Evolutionary conservation across 1,284 basidiomycete genomes (phyloP), one percentile per base, ranked within the genome.

Genomic region (Earliella scabrosa): DNA sequence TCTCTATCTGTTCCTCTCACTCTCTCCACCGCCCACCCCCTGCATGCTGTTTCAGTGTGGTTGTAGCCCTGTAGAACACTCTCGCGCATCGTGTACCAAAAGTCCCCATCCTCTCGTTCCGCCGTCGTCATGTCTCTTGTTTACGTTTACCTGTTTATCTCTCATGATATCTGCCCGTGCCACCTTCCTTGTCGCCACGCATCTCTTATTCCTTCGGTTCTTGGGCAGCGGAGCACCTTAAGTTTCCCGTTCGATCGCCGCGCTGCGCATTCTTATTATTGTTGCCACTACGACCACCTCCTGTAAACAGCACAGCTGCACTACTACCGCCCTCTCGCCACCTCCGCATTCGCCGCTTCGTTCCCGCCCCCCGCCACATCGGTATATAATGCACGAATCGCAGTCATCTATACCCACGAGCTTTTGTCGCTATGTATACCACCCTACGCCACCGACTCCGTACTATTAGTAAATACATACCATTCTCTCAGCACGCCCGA

Each of bases 351-450:
- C 18, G 10, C 44, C 10, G 7, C 44, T 45, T n/a, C 27, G 21
- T 38, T 18, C 45, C 23, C 29, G 36, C 24, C 29, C 26, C 20
- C 27, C 52, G 44, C 29, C 46, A 50, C 51, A 52, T 50, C 45
- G 49, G 38, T 54, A 54, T 56, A 58, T 56, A 45, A 35, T 50
- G 24, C 58, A 44, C 50, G 44, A 49, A 54, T 54, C 55, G 52
- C 61, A 61, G 47, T 34, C 56, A 56, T 52, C 58, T 54, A 66
- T 65, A 65, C 66, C 66, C 63, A n/a, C n/a, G 50, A 52, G 63
- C 52, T 50, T 54, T 60, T 61, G 63, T 60, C 43, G 56, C 43
- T 65, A 64, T 65, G 66, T 67, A 67, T 67, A 60, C 59, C 61
- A 54, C 27, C 56, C 50, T 24, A 54, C 50, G 57, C 52, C 56